Percentiles rank a stretch among this genome's conserved stretches.
phyloP scores from a whole-genome alignment of 495 filamentous ascomycete genomes.

The Aspergillus avenaceus region DNA sequence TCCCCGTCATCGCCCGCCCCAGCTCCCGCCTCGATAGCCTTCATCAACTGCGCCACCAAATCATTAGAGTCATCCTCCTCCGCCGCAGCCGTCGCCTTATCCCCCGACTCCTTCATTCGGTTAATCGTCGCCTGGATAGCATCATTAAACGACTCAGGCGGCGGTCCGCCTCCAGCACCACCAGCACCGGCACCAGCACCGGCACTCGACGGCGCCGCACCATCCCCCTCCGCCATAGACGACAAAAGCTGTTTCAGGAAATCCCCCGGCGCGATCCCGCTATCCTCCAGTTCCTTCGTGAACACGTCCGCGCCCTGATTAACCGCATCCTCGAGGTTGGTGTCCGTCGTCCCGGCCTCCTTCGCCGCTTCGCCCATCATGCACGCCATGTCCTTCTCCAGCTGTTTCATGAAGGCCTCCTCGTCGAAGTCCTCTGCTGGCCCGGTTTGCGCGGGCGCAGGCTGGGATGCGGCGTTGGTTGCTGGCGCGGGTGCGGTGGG shows the following conservation, averaged over 20 bases:
- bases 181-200: constrained; percentile 4
- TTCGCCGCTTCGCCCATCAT: constrained; percentile 51
- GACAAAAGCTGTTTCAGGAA: constrained; percentile 80
- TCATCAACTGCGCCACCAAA: constrained; percentile 79
- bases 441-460: constrained; percentile 19
- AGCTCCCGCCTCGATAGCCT: constrained; percentile 57
- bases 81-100: constrained; percentile 70
- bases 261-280: constrained; percentile 64
- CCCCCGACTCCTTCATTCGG: constrained; percentile 83
- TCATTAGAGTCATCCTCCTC: constrained; percentile 68
- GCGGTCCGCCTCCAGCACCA: constrained; percentile 11
- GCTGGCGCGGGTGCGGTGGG: constrained; percentile 40
- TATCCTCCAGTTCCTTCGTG: constrained; percentile 75
- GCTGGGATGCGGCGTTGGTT: constrained; percentile 26
- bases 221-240: constrained; percentile 74
- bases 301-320: constrained; percentile 51
- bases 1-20: constrained; percentile 66
- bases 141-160: constrained; percentile 70
- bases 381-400: constrained; percentile 83
- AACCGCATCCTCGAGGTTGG: constrained; percentile 24
- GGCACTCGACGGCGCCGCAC: constrained; percentile 27
- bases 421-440: constrained; percentile 39
- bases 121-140: constrained; percentile 89
- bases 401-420: constrained; percentile 69
- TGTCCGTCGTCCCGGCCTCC: constrained; percentile 22